These are phyloP conservation scores for Musa schizocarpa DNA, from an alignment of 176 grass and related monocot genomes.

Conservation along the genomic window DNA sequence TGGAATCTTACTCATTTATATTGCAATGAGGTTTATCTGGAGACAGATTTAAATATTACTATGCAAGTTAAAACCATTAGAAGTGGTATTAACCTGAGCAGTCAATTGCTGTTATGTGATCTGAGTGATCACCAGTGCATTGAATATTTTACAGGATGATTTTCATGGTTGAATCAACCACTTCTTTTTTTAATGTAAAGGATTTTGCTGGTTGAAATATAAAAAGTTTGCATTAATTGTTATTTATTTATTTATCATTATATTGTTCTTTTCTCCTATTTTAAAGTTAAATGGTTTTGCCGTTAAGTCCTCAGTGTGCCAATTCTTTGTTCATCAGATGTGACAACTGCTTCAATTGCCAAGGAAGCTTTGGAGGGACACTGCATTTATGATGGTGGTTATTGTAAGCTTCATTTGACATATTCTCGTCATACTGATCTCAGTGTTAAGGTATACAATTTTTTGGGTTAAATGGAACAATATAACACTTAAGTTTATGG, in stretches of 20 bases:
- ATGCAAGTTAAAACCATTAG: too few relatives aligned
- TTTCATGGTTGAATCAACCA: background rate
- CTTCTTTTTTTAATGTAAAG: too few relatives aligned
- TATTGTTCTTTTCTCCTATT: background rate
- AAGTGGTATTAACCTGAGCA: too few relatives aligned
- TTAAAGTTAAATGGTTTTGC: background rate
- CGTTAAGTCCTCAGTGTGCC: background rate
- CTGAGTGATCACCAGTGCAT: too few relatives aligned
- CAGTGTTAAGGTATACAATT: constrained; percentile 96
- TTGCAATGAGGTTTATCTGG: too few relatives aligned
- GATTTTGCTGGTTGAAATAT: background rate
- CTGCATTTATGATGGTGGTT: constrained; percentile 99
- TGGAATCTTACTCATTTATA: too few relatives aligned
- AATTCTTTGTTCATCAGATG: constrained; percentile 37
- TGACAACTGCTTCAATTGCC: constrained; percentile 64
- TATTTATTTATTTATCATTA: background rate
- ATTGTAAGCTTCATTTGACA: constrained; percentile 99
- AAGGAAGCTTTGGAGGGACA: constrained; percentile 98
- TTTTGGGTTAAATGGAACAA: constrained; percentile 30
- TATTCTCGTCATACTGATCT: constrained; percentile 99
- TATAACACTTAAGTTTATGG: constrained; percentile 26
- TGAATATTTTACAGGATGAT: background rate
- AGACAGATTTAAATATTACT: too few relatives aligned
- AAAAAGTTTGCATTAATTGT: background rate
- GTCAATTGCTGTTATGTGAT: too few relatives aligned